Conservation (phyloP, 257 asterid genomes). For the Schizonepeta tenuifolia region DNA sequence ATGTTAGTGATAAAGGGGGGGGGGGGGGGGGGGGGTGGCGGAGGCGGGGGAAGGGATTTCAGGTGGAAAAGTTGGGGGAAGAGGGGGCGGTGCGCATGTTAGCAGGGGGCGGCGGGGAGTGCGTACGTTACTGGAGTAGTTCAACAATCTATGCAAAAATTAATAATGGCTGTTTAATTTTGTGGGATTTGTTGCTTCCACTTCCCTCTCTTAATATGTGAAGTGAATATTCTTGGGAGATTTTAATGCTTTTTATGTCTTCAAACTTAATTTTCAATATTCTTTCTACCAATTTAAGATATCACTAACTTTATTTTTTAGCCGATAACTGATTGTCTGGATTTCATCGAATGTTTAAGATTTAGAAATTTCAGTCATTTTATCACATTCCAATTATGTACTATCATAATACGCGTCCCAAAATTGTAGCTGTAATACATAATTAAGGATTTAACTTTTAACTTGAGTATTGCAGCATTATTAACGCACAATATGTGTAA, state of each 20-base stretch:
- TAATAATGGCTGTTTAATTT: slow-evolving; percentile 17
- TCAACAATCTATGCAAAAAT: not conserved
- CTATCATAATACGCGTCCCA: too few relatives aligned
- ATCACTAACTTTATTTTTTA: not conserved
- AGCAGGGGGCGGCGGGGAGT: slow-evolving; percentile 27
- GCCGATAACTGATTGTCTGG: not conserved
- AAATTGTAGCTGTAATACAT: too few relatives aligned
- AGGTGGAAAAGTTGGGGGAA: slow-evolving; percentile 23
- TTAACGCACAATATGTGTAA: too few relatives aligned
- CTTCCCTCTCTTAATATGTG: not conserved
- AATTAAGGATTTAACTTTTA: too few relatives aligned
- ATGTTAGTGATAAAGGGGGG: slow-evolving; percentile 31
- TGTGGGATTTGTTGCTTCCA: slow-evolving; percentile 2
- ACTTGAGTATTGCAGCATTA: too few relatives aligned
- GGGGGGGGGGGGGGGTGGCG: not conserved
- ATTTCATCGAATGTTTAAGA: not conserved
- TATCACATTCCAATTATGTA: not conserved
- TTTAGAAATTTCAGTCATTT: not conserved
- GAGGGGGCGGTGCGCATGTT: slow-evolving; percentile 35
- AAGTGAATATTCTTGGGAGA: not conserved
- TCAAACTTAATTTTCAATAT: not conserved
- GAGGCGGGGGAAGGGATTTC: slow-evolving; percentile 20
- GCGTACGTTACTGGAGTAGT: slow-evolving; percentile 35
- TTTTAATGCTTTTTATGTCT: slow-evolving; percentile 2
- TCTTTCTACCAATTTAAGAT: not conserved